phyloP scores from a whole-genome alignment of 768 basidiomycete genomes.

The Leccinum longicurvipes region DNA sequence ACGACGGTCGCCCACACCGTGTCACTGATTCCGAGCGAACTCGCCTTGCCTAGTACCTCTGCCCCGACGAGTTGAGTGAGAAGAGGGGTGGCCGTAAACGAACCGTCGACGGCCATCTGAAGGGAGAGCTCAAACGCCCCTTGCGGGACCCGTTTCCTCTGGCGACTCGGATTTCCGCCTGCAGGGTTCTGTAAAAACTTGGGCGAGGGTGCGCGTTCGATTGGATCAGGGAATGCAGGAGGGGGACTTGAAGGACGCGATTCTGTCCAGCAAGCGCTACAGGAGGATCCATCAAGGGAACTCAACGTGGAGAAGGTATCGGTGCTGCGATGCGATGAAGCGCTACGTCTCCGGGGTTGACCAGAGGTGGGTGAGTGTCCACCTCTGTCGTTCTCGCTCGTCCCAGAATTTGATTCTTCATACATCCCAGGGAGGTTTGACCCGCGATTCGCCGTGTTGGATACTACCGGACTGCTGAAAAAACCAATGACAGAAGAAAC shows the following conservation, averaged over 20 bases:
- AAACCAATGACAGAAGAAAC: slow-evolving; percentile 16
- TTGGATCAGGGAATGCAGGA: slow-evolving; percentile 24
- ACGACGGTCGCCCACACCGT: slow-evolving; percentile 49
- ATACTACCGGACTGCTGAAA: background rate
- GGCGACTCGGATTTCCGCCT: background rate
- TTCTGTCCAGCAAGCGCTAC: slow-evolving; percentile 35
- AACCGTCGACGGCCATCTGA: slow-evolving; percentile 46
- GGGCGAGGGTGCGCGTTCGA: slow-evolving; percentile 35
- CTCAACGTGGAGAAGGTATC: slow-evolving; percentile 47
- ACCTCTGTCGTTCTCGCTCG: background rate
- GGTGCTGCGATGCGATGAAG: slow-evolving; percentile 27
- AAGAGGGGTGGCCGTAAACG: slow-evolving; percentile 36
- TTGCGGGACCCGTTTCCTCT: slow-evolving; percentile 1
- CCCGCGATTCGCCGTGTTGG: background rate
- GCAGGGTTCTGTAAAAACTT: slow-evolving; percentile 8
- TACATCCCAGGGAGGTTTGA: slow-evolving; percentile 21
- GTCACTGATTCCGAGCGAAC: slow-evolving; percentile 29
- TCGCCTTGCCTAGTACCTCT: slow-evolving; percentile 30
- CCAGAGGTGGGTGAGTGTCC: background rate
- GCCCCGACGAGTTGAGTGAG: slow-evolving; percentile 38
- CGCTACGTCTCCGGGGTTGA: slow-evolving; percentile 4
- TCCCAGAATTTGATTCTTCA: slow-evolving; percentile 14
- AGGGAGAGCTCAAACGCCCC: slow-evolving; percentile 37
- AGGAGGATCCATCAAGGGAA: slow-evolving; percentile 39
- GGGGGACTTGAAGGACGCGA: slow-evolving; percentile 22